These are phyloP conservation scores for Amylocystis lapponica DNA, from an alignment of 768 basidiomycete species.

Conservation along the genomic window DNA sequence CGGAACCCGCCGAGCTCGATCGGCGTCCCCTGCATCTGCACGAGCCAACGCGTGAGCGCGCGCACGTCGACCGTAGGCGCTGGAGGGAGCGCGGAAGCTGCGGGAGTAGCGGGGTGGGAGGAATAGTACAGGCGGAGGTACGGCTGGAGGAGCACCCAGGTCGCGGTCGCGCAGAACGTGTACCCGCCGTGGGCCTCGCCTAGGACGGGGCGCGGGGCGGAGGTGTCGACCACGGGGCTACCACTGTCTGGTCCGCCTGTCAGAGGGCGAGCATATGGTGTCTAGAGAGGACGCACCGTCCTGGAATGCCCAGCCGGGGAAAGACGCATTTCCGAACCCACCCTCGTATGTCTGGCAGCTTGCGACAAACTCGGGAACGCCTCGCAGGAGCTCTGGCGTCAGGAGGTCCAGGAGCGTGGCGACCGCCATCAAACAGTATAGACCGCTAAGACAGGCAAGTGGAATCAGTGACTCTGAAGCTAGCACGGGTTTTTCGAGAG, in stretches of 20 bases:
- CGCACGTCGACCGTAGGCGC: conserved; percentile 48
- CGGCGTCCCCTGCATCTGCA: conserved; percentile 77
- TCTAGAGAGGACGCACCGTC: conserved; percentile 8
- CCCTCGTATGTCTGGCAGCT: conserved; percentile 98
- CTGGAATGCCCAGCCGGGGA: conserved; percentile 22
- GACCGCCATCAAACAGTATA: conserved; percentile 85
- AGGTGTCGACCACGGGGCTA: conserved; percentile 16
- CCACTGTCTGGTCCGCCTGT: conserved; percentile 1
- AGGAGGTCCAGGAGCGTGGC: conserved; percentile 81
- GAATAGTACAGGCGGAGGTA: conserved; percentile 29
- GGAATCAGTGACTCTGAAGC: too few relatives aligned
- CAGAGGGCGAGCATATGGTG: conserved; percentile 58
- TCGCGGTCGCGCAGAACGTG: conserved; percentile 87
- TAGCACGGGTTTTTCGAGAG: background rate
- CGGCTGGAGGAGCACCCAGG: conserved; percentile 73
- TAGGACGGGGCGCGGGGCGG: conserved; percentile 60
- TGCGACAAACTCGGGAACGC: conserved; percentile 73
- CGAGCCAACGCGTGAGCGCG: conserved; percentile 72
- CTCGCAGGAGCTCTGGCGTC: conserved; percentile 79
- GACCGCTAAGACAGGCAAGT: conserved; percentile 56
- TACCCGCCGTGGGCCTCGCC: conserved; percentile 99
- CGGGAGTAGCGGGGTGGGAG: conserved; percentile 7
- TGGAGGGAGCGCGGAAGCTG: conserved; percentile 1
- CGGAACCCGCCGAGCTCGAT: conserved; percentile 88
- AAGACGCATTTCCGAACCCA: conserved; percentile 51